Conservation (phyloP, 2,329 filamentous ascomycete genomes). For the Ascochyta fabae region DNA sequence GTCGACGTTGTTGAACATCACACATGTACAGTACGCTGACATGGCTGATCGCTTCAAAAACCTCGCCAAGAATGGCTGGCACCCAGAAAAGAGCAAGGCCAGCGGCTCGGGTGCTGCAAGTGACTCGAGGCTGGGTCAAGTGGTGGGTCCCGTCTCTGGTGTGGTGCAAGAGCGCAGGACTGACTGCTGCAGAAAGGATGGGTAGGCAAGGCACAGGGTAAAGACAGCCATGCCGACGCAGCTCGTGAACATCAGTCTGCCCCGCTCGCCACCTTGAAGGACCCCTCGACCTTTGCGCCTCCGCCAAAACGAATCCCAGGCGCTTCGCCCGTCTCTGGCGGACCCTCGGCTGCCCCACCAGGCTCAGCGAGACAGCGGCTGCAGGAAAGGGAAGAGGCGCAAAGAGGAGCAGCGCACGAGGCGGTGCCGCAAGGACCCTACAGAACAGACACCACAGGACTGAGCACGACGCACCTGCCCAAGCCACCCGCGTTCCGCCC, state of each 20-base stretch:
- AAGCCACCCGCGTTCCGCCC: slow-evolving; percentile 68
- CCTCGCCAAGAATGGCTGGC: slow-evolving; percentile 58
- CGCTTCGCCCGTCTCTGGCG: slow-evolving; percentile 32
- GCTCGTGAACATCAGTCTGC: slow-evolving; percentile 60
- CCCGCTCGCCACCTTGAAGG: slow-evolving; percentile 74
- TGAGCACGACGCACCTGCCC: slow-evolving; percentile 72
- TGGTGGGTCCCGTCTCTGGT: slow-evolving; percentile 56
- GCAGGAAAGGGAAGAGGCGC: slow-evolving; percentile 45
- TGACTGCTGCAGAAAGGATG: slow-evolving; percentile 58
- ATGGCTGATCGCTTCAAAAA: slow-evolving; percentile 47
- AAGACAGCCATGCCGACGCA: slow-evolving; percentile 49
- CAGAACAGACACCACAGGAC: slow-evolving; percentile 71
- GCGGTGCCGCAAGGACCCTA: slow-evolving; percentile 67
- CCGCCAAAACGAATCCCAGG: slow-evolving; percentile 69
- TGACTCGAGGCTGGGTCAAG: slow-evolving; percentile 61
- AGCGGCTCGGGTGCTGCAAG: slow-evolving; percentile 41
- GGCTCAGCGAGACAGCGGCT: slow-evolving; percentile 44
- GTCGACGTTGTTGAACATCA: slow-evolving; percentile 19
- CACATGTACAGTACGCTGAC: slow-evolving; percentile 20
- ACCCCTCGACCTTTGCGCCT: slow-evolving; percentile 79
- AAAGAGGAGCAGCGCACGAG: slow-evolving; percentile 46
- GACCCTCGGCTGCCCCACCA: slow-evolving; percentile 52
- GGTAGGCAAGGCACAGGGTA: slow-evolving; percentile 60
- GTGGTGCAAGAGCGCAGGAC: background rate
- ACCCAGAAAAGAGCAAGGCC: slow-evolving; percentile 47